Evolutionary conservation across 306 rosid species (phyloP).

Genomic region (Sindora glabra): DNA sequence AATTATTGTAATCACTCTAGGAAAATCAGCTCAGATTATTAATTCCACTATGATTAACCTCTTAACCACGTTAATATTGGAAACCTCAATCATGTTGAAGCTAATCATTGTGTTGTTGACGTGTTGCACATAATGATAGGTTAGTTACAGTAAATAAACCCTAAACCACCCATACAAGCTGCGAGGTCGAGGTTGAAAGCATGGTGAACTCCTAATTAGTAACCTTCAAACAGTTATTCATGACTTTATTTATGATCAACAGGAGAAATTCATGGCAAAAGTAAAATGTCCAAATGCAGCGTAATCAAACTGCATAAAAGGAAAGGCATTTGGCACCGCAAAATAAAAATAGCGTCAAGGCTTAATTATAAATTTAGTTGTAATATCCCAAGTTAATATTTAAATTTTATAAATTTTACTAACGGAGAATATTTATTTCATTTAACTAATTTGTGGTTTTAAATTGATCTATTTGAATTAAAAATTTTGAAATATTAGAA

Average conservation of each 20-base stretch:
- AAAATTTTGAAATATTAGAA: too few relatives aligned
- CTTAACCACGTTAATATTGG: constrained; percentile 79
- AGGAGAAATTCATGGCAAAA: constrained; percentile 95
- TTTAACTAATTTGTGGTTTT: too few relatives aligned
- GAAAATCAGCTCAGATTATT: background rate
- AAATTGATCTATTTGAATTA: too few relatives aligned
- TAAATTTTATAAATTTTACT: too few relatives aligned
- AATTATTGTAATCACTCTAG: background rate
- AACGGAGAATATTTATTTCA: too few relatives aligned
- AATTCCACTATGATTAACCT: constrained; percentile 44
- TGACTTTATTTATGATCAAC: constrained; percentile 94
- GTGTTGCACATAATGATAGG: constrained; percentile 94
- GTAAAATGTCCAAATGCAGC: too few relatives aligned
- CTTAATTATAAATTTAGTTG: too few relatives aligned
- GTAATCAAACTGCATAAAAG: too few relatives aligned
- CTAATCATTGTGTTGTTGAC: constrained; percentile 97
- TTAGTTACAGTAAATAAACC: constrained; percentile 94
- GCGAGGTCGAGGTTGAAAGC: constrained; percentile 96
- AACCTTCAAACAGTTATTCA: constrained; percentile 92
- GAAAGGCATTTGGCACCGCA: too few relatives aligned
- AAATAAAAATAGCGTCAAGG: too few relatives aligned
- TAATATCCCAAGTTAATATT: too few relatives aligned
- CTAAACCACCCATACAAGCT: constrained; percentile 99
- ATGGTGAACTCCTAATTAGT: constrained; percentile 77
- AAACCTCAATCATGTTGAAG: constrained; percentile 93